phyloP scores from a whole-genome alignment of 768 basidiomycete species.

The Saitozyma podzolica region DNA sequence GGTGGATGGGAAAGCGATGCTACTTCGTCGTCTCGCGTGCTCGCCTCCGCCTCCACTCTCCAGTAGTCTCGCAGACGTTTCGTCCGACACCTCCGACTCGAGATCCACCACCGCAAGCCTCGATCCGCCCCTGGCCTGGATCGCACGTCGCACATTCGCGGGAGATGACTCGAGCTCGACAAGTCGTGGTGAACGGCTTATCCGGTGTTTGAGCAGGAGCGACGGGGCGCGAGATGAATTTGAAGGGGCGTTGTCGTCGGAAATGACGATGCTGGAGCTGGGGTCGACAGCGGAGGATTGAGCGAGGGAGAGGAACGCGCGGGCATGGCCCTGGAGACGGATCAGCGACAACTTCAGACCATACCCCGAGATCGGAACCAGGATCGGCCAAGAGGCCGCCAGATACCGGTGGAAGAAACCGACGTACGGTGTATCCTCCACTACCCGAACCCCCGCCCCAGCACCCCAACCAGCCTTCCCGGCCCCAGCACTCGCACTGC shows the following conservation, averaged over 20 bases:
- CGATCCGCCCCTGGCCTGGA: slow-evolving; percentile 9
- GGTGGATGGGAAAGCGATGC: slow-evolving; percentile 26
- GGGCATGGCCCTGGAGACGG: slow-evolving; percentile 37
- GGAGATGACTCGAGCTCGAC: slow-evolving; percentile 11
- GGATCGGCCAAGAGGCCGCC: too few species aligned
- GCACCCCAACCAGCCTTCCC: slow-evolving; percentile 37
- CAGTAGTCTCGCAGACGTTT: slow-evolving; percentile 12
- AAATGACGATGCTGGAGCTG: slow-evolving; percentile 19
- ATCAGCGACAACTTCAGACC: neutral
- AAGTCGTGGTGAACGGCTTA: slow-evolving; percentile 5
- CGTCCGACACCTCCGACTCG: slow-evolving; percentile 2
- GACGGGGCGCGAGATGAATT: slow-evolving; percentile 6
- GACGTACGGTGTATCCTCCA: slow-evolving; percentile 42
- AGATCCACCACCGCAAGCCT: slow-evolving; percentile 15
- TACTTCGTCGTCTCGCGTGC: slow-evolving; percentile 13
- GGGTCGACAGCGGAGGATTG: slow-evolving; percentile 35
- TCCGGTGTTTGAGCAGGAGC: slow-evolving; percentile 9
- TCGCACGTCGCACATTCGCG: slow-evolving; percentile 14
- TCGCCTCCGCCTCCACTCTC: slow-evolving; percentile 5
- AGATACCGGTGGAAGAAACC: neutral
- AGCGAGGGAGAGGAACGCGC: slow-evolving; percentile 41
- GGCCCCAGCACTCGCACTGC: slow-evolving; percentile 26
- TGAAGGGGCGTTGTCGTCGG: neutral
- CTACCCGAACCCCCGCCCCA: slow-evolving; percentile 18
- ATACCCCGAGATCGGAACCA: neutral